These are phyloP conservation scores for Globisporangium mamillatum DNA, from an alignment of 352 stramenopile species.

Conservation along the genomic window DNA sequence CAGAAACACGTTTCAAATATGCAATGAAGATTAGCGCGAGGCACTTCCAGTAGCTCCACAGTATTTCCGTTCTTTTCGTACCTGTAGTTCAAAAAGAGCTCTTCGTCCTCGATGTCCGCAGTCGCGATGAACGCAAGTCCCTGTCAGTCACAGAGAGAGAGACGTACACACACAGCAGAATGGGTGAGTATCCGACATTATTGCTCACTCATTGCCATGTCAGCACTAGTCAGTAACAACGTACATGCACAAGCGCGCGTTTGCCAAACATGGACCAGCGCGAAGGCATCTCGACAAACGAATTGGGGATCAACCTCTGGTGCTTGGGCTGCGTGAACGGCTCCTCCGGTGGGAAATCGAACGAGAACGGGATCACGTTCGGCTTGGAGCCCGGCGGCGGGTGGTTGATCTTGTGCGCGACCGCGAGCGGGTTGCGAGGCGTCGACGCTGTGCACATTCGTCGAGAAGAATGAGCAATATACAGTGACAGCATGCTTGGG, in stretches of 20 bases:
- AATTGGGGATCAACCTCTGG: slow-evolving; percentile 77
- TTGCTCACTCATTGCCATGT: slow-evolving; percentile 2
- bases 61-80: background rate
- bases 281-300: slow-evolving; percentile 76
- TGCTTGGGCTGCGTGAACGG: slow-evolving; percentile 62
- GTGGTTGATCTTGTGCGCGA: slow-evolving; percentile 88
- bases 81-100: slow-evolving; percentile 85
- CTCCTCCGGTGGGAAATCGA: slow-evolving; percentile 77
- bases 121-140: slow-evolving; percentile 74
- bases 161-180: background rate
- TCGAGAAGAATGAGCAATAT: background rate
- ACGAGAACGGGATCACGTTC: slow-evolving; percentile 81
- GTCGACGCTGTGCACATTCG: slow-evolving; percentile 33
- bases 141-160: slow-evolving; percentile 23
- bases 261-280: slow-evolving; percentile 84
- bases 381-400: slow-evolving; percentile 57
- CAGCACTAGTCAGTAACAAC: background rate
- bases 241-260: slow-evolving; percentile 80
- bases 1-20: background rate
- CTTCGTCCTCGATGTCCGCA: slow-evolving; percentile 77
- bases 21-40: background rate
- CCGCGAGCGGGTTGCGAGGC: slow-evolving; percentile 61
- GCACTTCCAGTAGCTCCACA: background rate
- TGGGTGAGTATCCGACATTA: background rate
- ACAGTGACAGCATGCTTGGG: background rate